Evolutionary conservation across 371 early-diverging fungal species (phyloP).

Genomic region (Chytridiales sp.): DNA sequence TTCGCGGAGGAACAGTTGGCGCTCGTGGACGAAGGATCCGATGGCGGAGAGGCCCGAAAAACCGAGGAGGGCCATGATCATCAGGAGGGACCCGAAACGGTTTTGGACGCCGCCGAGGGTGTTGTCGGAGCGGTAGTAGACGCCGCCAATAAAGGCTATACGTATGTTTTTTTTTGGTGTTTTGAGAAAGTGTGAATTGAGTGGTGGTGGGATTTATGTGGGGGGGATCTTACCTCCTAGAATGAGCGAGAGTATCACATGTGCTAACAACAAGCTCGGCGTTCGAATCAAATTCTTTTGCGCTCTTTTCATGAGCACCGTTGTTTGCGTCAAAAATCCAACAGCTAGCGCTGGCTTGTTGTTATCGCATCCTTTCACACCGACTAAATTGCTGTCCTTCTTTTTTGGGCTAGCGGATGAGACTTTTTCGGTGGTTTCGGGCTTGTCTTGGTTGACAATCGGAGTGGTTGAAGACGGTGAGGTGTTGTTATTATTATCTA

Average conservation of each 20-base stretch:
- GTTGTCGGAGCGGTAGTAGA: slow-evolving; percentile 39
- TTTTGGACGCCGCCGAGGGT: slow-evolving; percentile 48
- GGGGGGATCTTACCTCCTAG: too few species aligned
- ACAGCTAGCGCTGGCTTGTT: too few species aligned
- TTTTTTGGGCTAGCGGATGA: too few species aligned
- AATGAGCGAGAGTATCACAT: slow-evolving; percentile 26
- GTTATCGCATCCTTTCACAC: too few species aligned
- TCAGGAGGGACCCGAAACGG: slow-evolving; percentile 40
- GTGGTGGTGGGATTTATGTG: too few species aligned
- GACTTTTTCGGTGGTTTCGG: too few species aligned
- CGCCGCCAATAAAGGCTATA: slow-evolving; percentile 40
- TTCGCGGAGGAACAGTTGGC: slow-evolving; percentile 78
- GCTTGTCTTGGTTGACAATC: too few species aligned
- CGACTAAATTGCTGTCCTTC: too few species aligned
- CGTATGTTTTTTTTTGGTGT: too few species aligned
- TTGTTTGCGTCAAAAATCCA: slow-evolving; percentile 38
- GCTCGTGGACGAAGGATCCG: slow-evolving; percentile 62
- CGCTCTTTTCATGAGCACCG: slow-evolving; percentile 28
- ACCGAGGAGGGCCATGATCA: slow-evolving; percentile 37
- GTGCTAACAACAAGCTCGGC: slow-evolving; percentile 29
- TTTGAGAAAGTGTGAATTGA: too few species aligned
- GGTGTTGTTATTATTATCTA: too few species aligned
- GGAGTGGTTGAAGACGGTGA: too few species aligned
- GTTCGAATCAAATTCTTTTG: slow-evolving; percentile 26
- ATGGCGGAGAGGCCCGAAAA: slow-evolving; percentile 44